Base-by-base conservation (phyloP, 2,329 filamentous ascomycete species). In the Aspergillus sp. region DNA sequence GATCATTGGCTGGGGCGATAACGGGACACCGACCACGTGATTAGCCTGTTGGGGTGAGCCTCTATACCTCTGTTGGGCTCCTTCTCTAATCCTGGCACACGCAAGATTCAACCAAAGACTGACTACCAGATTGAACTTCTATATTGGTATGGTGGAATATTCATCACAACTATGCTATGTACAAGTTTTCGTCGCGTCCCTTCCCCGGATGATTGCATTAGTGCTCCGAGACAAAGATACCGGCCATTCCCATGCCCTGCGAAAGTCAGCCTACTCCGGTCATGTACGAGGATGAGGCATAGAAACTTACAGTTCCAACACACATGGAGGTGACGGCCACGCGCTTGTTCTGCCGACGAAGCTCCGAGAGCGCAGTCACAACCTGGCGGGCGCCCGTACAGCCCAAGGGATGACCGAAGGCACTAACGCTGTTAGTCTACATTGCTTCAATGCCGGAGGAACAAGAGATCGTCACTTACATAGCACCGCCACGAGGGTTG, bases 311-410 rank as follows among this genome's bases (percentile, higher is more conserved):
- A 1, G 91, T 97, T 54, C 92, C 93, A 38, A 97, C 78, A 73
- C 92, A 97, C 93, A 97, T 97, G 68, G 87, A 91, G 16, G 90
- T 96, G 42, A 95, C 84, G 31, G 91, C 91, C 53, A 97, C 74
- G 78, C 87, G 87, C 79, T 93, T 81, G 49, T 86, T 84, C 51
- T 83, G 91, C 70, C 92, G 81, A 79, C 83, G 87, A 60, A 96
- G 76, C 81, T 96, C 92, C 58, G 91, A 92, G 56, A 97, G 77
- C 63, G 96, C 78, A 29, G 92, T 96, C 61, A 88, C 89, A 36
- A 96, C 89, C 77, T 97, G 92, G 64, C 92, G 83, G 13, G 91
- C 92, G 52, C 92, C 92, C 0, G 93, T 97, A 72, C 89, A 93
- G 47, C 92, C 92, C 13, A 96, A 79, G 0, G 92, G 92, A 74